Evolutionary conservation across 2,329 filamentous ascomycete species (phyloP).

Genomic region (Hypoxylon sp.): DNA sequence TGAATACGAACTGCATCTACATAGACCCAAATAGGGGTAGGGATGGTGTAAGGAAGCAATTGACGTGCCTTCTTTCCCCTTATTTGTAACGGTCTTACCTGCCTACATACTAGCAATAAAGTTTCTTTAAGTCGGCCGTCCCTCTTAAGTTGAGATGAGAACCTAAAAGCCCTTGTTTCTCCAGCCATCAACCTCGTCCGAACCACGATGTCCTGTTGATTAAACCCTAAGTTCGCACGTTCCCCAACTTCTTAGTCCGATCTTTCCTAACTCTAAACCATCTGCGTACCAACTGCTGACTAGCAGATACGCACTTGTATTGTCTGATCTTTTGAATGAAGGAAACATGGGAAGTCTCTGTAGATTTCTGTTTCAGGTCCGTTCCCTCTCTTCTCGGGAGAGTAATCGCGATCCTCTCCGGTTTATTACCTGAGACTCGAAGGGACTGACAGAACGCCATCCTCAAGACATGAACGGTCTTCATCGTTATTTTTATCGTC

Average conservation of each 20-base stretch:
- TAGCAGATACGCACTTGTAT: slow-evolving; percentile 13
- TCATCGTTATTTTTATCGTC: slow-evolving; percentile 39
- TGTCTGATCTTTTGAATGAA: slow-evolving; percentile 18
- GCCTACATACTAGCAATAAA: slow-evolving; percentile 16
- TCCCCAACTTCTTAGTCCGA: slow-evolving; percentile 38
- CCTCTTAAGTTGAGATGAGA: slow-evolving; percentile 32
- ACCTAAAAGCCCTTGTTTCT: slow-evolving; percentile 36
- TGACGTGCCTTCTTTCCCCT: slow-evolving; percentile 10
- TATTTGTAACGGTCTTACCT: slow-evolving; percentile 10
- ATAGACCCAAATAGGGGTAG: slow-evolving; percentile 32
- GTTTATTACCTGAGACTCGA: slow-evolving; percentile 8
- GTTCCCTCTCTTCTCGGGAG: slow-evolving; percentile 9
- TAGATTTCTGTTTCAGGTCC: slow-evolving; percentile 29
- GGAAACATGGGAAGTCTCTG: slow-evolving; percentile 33
- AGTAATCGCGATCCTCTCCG: slow-evolving; percentile 31
- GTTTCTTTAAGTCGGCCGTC: slow-evolving; percentile 3
- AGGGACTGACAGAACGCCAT: slow-evolving; percentile 26
- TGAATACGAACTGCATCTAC: slow-evolving; percentile 42
- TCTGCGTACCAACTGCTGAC: background rate
- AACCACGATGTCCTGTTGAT: slow-evolving; percentile 17
- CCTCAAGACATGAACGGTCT: slow-evolving; percentile 26
- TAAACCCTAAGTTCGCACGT: slow-evolving; percentile 40
- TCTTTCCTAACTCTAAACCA: slow-evolving; percentile 27
- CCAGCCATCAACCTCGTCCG: slow-evolving; percentile 22
- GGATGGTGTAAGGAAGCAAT: slow-evolving; percentile 17